Conservation (phyloP, 139 green algal genomes). For the Microglena sp. region DNA sequence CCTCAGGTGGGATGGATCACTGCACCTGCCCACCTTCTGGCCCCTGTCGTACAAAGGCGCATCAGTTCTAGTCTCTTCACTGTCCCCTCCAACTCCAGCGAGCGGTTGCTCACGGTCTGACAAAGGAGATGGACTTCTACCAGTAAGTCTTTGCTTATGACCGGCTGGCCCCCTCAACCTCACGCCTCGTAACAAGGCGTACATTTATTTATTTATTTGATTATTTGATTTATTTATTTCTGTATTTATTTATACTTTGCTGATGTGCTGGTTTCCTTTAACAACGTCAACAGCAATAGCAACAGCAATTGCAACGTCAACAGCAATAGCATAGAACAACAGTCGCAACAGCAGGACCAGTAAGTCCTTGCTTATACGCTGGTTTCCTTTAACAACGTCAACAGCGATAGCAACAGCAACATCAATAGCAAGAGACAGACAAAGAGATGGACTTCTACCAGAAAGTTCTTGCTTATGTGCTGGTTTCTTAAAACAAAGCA, state of each 20-base stretch:
- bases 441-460: slow-evolving; percentile 51
- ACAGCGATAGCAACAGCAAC: not conserved
- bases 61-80: slow-evolving; percentile 78
- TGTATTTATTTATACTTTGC: not conserved
- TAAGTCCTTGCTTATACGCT: no score
- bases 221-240: not conserved
- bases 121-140: slow-evolving; percentile 56
- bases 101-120: slow-evolving; percentile 57
- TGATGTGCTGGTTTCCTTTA: not conserved
- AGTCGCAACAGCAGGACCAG: no score
- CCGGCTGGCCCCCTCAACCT: not conserved
- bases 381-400: not conserved
- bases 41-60: slow-evolving; percentile 61
- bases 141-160: slow-evolving; percentile 19
- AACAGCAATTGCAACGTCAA: no score
- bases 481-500: no score
- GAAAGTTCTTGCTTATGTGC: slow-evolving; percentile 20
- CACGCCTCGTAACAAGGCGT: not conserved
- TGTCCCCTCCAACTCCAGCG: slow-evolving; percentile 60
- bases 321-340: no score
- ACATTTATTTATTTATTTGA: not conserved
- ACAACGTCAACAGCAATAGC: not conserved
- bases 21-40: slow-evolving; percentile 45
- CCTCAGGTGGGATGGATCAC: slow-evolving; percentile 70
- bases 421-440: no score